Conservation (phyloP, 345 rosid genomes). For the Corchorus olitorius region DNA sequence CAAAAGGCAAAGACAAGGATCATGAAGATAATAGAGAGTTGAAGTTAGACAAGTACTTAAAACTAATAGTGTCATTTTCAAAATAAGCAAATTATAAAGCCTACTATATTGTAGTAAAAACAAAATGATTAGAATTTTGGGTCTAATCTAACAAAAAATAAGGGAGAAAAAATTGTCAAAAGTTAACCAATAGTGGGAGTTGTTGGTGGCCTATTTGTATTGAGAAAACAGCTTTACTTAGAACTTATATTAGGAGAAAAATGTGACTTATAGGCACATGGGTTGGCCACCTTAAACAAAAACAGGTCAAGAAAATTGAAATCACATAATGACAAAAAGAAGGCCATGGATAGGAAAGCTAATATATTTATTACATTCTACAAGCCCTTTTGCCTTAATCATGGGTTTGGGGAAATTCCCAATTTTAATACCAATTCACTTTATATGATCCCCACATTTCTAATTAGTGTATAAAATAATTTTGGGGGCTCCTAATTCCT, state of each 20-base stretch:
- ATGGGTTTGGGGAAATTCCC: background rate
- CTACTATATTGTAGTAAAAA: background rate
- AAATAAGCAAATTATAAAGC: no score
- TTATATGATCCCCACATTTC: no score
- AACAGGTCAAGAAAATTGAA: background rate
- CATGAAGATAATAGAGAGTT: no score
- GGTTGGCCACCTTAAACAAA: conserved; percentile 10
- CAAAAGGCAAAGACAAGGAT: no score
- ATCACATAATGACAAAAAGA: conserved; percentile 14
- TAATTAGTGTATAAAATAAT: no score
- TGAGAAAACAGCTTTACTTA: background rate
- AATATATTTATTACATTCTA: background rate
- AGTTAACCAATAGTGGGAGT: conserved; percentile 36
- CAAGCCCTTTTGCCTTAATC: background rate
- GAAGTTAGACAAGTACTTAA: no score
- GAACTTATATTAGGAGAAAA: background rate
- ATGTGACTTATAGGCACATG: conserved; percentile 18
- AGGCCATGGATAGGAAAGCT: background rate
- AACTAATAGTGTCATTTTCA: background rate
- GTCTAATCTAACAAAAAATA: conserved; percentile 6
- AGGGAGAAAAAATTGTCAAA: conserved; percentile 25
- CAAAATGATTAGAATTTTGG: conserved; percentile 1
- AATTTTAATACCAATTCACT: background rate
- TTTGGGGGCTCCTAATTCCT: no score
- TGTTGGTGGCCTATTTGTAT: conserved; percentile 29